phyloP scores from a whole-genome alignment of 345 rosid species.

The Eucalyptus sp. region DNA sequence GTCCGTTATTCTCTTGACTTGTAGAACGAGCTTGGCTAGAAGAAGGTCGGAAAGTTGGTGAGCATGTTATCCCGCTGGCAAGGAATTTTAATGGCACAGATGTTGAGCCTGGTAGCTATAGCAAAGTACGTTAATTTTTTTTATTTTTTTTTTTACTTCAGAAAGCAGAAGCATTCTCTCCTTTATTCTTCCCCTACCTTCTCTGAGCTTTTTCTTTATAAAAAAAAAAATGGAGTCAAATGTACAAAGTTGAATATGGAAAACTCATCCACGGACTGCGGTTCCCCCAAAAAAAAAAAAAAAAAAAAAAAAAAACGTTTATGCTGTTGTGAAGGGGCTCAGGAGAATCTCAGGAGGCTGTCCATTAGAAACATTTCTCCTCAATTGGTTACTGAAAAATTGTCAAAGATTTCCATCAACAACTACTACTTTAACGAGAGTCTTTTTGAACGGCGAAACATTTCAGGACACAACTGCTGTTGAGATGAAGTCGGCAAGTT shows the following conservation, averaged over 20 bases:
- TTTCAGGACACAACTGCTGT: constrained; percentile 49
- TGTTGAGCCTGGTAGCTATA: constrained; percentile 44
- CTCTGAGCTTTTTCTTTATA: background rate
- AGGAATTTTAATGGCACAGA: constrained; percentile 73
- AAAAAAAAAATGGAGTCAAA: background rate
- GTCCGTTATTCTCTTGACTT: background rate
- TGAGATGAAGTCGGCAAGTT: constrained; percentile 57
- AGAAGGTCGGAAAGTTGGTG: constrained; percentile 79
- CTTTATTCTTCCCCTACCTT: background rate
- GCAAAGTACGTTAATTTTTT: constrained; percentile 16
- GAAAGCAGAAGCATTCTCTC: background rate
- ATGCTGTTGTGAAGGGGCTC: background rate
- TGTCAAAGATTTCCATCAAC: background rate
- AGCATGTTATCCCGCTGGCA: constrained; percentile 84
- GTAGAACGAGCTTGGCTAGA: constrained; percentile 84
- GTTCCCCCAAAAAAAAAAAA: background rate
- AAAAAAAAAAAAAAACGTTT: background rate
- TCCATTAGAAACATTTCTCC: background rate
- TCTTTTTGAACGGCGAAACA: background rate
- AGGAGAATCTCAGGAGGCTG: background rate
- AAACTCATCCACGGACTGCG: background rate
- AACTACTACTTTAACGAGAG: background rate
- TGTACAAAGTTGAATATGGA: background rate
- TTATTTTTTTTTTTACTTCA: background rate
- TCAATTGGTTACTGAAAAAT: background rate